Conservation (phyloP, 2,329 filamentous ascomycete species). For the Huntiella decipiens region DNA sequence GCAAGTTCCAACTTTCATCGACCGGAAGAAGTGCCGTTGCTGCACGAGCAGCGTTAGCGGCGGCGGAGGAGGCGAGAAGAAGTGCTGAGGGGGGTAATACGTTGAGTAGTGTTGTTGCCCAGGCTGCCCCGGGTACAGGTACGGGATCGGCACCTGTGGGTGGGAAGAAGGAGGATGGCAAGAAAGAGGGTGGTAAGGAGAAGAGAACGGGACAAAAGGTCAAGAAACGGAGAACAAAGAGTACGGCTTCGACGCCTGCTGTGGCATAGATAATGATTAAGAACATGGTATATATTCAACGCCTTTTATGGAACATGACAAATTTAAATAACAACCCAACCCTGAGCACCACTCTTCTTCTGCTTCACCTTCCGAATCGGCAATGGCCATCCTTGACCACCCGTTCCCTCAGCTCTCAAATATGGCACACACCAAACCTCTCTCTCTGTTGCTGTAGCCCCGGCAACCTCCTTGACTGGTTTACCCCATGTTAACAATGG, state of each 20-base stretch:
- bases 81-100: no score
- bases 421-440: constrained; percentile 74
- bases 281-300: neutral
- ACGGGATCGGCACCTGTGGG: neutral
- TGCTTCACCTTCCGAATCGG: constrained; percentile 73
- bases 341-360: constrained; percentile 48
- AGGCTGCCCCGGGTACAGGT: neutral
- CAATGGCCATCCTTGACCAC: constrained; percentile 62
- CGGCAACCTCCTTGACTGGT: constrained; percentile 64
- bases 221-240: constrained; percentile 1
- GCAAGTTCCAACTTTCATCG: constrained; percentile 44
- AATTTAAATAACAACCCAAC: constrained; percentile 49
- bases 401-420: constrained; percentile 47
- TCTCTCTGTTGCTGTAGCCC: constrained; percentile 26
- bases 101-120: neutral
- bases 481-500: constrained; percentile 72
- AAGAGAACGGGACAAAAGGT: constrained; percentile 17
- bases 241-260: neutral
- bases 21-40: constrained; percentile 26
- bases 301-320: neutral
- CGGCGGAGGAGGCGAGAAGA: constrained; percentile 1
- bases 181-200: constrained; percentile 16
- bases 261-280: neutral
- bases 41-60: constrained; percentile 18
- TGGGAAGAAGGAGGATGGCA: constrained; percentile 16